Percentiles rank a stretch among this genome's conserved stretches.
Conservation (phyloP, 2,329 filamentous ascomycete genomes). For the Colletotrichum euphorbiae region DNA sequence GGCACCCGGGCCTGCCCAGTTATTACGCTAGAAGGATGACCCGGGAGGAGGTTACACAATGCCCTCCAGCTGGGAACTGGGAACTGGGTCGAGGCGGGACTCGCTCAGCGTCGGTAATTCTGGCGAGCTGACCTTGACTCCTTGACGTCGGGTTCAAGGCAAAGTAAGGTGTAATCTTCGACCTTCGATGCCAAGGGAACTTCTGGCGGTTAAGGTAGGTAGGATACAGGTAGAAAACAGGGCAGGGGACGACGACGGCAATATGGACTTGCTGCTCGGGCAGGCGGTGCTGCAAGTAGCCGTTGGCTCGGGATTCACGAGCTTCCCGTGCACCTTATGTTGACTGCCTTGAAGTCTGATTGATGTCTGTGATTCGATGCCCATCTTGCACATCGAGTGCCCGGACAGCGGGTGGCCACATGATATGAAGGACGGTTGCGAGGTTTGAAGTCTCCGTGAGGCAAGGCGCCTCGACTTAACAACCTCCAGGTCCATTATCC, state of each 20-base stretch:
- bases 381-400: slow-evolving; percentile 17
- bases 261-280: slow-evolving; percentile 16
- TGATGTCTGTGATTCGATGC: slow-evolving; percentile 23
- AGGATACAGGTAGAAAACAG: background rate
- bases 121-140: too few species aligned
- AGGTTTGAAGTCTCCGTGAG: background rate
- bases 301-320: slow-evolving; percentile 23
- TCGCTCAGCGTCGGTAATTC: too few species aligned
- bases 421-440: slow-evolving; percentile 11
- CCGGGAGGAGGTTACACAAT: too few species aligned
- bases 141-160: too few species aligned
- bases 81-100: too few species aligned
- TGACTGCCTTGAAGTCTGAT: background rate
- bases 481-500: too few species aligned
- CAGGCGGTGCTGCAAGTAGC: slow-evolving; percentile 29
- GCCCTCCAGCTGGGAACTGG: too few species aligned
- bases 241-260: background rate
- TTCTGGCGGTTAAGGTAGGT: too few species aligned
- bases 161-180: too few species aligned
- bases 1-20: too few species aligned
- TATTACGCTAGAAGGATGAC: too few species aligned
- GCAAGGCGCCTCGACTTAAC: background rate
- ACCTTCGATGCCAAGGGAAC: too few species aligned
- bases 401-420: slow-evolving; percentile 17
- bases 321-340: slow-evolving; percentile 22